Conservation (phyloP, 805 yeast genomes). For the Saccharomycopsis capsularis region DNA sequence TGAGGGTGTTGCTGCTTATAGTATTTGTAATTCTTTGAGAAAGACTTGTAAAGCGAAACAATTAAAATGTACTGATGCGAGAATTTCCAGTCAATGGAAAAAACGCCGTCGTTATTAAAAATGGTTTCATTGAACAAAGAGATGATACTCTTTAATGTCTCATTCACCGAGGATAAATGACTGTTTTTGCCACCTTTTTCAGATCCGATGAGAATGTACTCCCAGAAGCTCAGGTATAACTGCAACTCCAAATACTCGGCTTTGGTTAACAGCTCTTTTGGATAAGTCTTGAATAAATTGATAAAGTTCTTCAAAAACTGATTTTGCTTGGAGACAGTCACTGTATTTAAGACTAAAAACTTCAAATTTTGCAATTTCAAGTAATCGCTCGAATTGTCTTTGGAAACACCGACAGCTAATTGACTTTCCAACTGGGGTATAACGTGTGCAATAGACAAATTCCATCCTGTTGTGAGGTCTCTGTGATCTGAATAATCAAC, state of each 20-base stretch:
- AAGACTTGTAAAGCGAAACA: not conserved
- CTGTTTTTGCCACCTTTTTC: not conserved
- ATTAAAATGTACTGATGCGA: constrained; percentile 2
- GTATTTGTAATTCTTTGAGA: not conserved
- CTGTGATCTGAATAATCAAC: constrained; percentile 17
- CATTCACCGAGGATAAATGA: not conserved
- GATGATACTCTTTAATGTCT: not conserved
- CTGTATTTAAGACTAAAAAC: not conserved
- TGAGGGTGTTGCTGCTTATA: constrained; percentile 4
- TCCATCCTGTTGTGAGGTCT: constrained; percentile 16
- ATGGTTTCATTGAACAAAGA: not conserved
- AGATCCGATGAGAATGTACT: not conserved
- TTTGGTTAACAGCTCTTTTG: not conserved
- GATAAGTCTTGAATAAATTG: not conserved
- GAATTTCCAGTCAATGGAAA: constrained; percentile 4
- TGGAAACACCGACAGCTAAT: constrained; percentile 6
- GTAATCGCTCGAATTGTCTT: constrained; percentile 2
- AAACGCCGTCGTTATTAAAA: not conserved
- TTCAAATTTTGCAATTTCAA: constrained; percentile 9
- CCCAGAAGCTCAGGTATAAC: constrained; percentile 8
- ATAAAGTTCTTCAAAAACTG: not conserved
- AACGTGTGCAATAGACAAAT: not conserved
- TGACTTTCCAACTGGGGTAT: not conserved
- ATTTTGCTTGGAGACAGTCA: not conserved
- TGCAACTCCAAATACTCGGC: constrained; percentile 6